Evolutionary conservation across 2,329 filamentous ascomycete species (phyloP), one percentile per base, ranked within the genome.

Genomic region (Fusarium sp.): DNA sequence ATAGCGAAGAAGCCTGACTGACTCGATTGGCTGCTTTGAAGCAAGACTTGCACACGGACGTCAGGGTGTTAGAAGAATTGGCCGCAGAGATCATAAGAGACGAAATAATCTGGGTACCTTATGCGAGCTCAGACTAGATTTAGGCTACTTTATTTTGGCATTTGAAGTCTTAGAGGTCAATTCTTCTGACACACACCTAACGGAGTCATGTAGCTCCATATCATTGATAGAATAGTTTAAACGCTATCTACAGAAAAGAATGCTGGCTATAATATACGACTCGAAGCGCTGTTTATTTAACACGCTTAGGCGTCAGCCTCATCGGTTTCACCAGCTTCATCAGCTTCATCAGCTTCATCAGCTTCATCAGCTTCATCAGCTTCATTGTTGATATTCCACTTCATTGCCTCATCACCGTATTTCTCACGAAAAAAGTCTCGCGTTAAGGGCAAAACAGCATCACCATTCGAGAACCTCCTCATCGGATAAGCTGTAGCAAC

Each of bases 401-500:
- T 4, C 52, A 57, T 65, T 2, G 59, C 57, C 42, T 57, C 22
- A 12, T 25, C 7, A 7, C 70, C 56, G 18, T 70, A 42, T n/a
- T 29, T 25, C 2, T 8, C 7, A 10, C 25, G 20, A 20, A 62
- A 74, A 13, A 44, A 18, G 3, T 46, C 13, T 10, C 29, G 57
- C 5, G 67, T 68, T 4, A 59, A 29, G 2, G 67, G 69, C 48
- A 76, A 55, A 16, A 72, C 61, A 2, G 71, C 58, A 30, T 61
- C 57, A 0, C 71, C 69, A 10, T 67, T 66, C 10, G 61, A 14
- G 32, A 72, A 71, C 52, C 72, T 70, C 11, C 61, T 61, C 54
- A 78, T 16, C 6, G 71, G 73, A 40, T 75, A 22, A 4, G 47
- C 30, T 6, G 72, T 67, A 4, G 76, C 61, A 4, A 57, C 29